Evolutionary conservation across 176 grass and related monocot species (phyloP), one percentile per base, ranked within the genome.

Genomic region (Phragmites australis): DNA sequence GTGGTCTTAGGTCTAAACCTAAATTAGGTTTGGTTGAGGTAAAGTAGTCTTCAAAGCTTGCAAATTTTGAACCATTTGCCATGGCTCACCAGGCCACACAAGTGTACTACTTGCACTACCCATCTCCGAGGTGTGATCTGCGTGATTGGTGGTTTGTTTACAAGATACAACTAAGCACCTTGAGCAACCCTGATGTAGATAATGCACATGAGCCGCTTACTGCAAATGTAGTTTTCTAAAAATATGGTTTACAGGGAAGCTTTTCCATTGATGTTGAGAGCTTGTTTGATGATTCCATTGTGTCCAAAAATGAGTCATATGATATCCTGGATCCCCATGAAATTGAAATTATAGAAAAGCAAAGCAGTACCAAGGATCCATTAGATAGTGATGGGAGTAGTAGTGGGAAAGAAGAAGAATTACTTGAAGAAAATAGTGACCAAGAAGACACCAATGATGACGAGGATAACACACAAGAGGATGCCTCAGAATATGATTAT

Each of bases 81-180:
- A 70, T 81, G 78, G 78, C 50, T 45, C 78, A 81, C 26, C 78
- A 81, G 43, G 65, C 78, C 1, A 81, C 39, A 22, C 40, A 16
- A 22, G 65, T 43, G 30, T 81, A 70, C 41, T 81, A 69, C 18
- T 44, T 44, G 9, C 42, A 44, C 42, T 44, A 44, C 42, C 39
- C 77, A 30, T 70, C 65, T 22, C 17, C 1, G 1, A 30, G 40
- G 17, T 17, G 61, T 40, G 60, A 79, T 37, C n/a, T 79, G 13
- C 17, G 39, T 58, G 39, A 80, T 45, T 56, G 50, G 78, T 14
- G 9, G 26, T 37, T 69, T 69, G 64, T 44, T 17, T 45, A 81
- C 17, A 80, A 68, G 34, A 56, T 79, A 6, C 61, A 79, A 6
- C 76, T 61, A 79, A 79, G 13, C 2, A 26, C 6, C 10, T 45